A percentile compares a stretch with the other conserved stretches of the same genome.
These are phyloP conservation scores for Heimioporus sp. DNA, from an alignment of 768 basidiomycete genomes.

Conservation along the genomic window DNA sequence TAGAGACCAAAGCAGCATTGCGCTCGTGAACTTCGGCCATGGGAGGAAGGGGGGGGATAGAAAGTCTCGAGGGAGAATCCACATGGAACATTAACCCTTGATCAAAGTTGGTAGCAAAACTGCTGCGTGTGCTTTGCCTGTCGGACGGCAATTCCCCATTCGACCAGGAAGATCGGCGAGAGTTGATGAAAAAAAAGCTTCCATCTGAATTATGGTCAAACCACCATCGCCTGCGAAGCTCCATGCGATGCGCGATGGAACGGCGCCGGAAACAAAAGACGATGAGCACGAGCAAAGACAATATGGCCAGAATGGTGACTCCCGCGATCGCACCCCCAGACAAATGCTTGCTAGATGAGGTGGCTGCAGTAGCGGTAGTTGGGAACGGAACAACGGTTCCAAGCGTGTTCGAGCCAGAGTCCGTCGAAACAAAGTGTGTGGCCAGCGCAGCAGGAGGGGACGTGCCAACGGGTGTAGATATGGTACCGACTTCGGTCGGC, in stretches of 20 bases:
- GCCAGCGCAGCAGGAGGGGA: background rate
- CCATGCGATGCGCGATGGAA: constrained; percentile 38
- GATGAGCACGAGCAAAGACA: constrained; percentile 34
- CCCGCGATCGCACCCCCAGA: constrained; percentile 49
- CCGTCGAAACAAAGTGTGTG: background rate
- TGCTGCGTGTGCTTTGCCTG: constrained; percentile 46
- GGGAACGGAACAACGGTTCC: constrained; percentile 13
- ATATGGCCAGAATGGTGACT: constrained; percentile 33
- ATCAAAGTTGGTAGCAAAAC: constrained; percentile 64
- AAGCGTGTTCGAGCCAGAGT: constrained; percentile 10
- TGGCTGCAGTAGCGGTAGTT: constrained; percentile 5
- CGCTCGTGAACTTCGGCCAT: constrained; percentile 54
- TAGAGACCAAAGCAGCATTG: constrained; percentile 19
- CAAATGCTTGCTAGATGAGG: constrained; percentile 28
- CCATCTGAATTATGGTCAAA: constrained; percentile 23
- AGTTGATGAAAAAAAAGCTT: constrained; percentile 6
- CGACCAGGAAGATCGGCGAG: constrained; percentile 10
- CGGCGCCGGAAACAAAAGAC: constrained; percentile 49
- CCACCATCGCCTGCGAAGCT: constrained; percentile 49
- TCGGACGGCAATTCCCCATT: constrained; percentile 18
- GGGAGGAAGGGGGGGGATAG: constrained; percentile 45
- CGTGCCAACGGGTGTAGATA: background rate
- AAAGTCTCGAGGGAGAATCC: constrained; percentile 15
- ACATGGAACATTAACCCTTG: constrained; percentile 32
- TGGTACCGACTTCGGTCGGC: background rate